Conservation (phyloP, 768 basidiomycete species). For the Amanita brunnescens region DNA sequence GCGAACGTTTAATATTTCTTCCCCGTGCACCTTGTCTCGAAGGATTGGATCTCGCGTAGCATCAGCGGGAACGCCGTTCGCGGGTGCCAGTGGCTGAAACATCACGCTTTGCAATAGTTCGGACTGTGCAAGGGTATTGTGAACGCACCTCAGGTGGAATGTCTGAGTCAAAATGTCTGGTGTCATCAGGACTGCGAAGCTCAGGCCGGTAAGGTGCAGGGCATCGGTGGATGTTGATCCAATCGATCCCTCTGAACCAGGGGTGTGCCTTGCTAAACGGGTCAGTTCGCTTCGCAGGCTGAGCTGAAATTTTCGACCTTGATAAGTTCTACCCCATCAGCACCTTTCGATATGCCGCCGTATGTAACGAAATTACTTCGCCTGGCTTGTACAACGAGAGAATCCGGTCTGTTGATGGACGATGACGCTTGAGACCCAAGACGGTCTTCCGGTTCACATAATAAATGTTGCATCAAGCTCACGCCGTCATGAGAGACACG, state of each 20-base stretch:
- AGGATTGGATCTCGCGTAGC: slow-evolving; percentile 87
- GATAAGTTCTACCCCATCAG: slow-evolving; percentile 85
- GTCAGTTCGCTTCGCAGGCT: slow-evolving; percentile 10
- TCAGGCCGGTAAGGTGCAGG: slow-evolving; percentile 87
- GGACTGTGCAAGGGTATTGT: slow-evolving; percentile 14
- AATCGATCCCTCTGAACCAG: slow-evolving; percentile 90
- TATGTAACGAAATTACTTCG: slow-evolving; percentile 62
- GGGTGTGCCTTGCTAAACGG: slow-evolving; percentile 56
- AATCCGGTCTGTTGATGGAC: slow-evolving; percentile 68
- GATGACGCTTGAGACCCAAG: slow-evolving; percentile 68
- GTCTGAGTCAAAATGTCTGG: slow-evolving; percentile 90
- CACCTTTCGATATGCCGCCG: slow-evolving; percentile 36
- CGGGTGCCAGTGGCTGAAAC: slow-evolving; percentile 80
- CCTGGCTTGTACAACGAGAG: slow-evolving; percentile 64
- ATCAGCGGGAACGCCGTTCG: slow-evolving; percentile 76
- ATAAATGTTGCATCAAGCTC: slow-evolving; percentile 78
- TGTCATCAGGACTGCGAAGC: slow-evolving; percentile 75
- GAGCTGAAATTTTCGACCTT: slow-evolving; percentile 43
- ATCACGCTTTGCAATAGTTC: slow-evolving; percentile 18
- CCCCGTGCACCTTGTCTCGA: slow-evolving; percentile 76
- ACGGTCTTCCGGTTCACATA: slow-evolving; percentile 94
- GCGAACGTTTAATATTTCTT: slow-evolving; percentile 79
- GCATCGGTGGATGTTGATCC: slow-evolving; percentile 75
- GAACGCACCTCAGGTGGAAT: slow-evolving; percentile 79
- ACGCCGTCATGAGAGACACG: slow-evolving; percentile 81